Evolutionary conservation across 177 flowering plant genomes (phyloP), one percentile per base, ranked within the genome.

Genomic region (Vitis hybrid): DNA sequence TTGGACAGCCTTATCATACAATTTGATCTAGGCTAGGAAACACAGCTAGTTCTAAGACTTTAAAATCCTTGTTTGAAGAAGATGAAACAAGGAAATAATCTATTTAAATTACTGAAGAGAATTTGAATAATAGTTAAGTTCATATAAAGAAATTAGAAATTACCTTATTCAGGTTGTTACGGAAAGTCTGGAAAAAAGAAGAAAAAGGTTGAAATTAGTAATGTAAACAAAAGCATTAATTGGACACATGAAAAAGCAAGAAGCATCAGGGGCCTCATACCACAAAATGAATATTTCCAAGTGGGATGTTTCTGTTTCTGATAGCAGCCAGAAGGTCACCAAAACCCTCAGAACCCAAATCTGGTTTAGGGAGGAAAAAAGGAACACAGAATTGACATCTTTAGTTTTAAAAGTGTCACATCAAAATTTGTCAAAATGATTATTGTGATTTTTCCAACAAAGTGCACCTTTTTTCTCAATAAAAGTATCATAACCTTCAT

Each of bases 141-240:
- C 55, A 50, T 18, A 6, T 22, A 26, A 29, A 65, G 39, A 64
- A 9, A 29, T 16, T 48, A 50, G 56, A 5, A 60, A 39, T 72
- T 87, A 96, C 99, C 99, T 93, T 96, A 74, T 96, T 96, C 61
- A 96, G 97, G 78, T 96, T 96, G 90, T 96, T 93, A 5, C 99
- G 90, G 77, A 73, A 96, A 22, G 98, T 96, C 99, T 96, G 92
- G 5, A 68, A 59, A 78, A 67, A 66, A n/a, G 57, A 26, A 72
- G 58, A 6, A 62, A 61, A 51, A 58, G 48, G 45, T 8, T 39
- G 61, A 65, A 70, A 65, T 70, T 51, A 60, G 66, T 19, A 53
- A 51, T n/a, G 56, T 48, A 39, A 21, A 66, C 16, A 66, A 21
- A 64, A 22, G 39, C 39, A 59, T 56, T 15, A 51, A 39, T 7